phyloP scores from a whole-genome alignment of 805 yeast species.

The Lachancea lanzarotensis region DNA sequence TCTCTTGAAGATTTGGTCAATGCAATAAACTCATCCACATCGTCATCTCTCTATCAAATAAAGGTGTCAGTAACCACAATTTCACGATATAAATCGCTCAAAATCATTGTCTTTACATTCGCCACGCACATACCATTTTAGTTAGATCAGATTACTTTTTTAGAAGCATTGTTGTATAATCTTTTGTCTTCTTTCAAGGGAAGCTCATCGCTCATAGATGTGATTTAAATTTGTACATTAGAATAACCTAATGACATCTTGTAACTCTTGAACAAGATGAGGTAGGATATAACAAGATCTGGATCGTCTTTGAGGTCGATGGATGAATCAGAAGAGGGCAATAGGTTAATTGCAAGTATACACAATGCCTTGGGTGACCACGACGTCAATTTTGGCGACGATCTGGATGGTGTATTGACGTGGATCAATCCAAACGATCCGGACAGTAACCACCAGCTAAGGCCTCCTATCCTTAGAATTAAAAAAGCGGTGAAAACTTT shows the following conservation, averaged over 20 bases:
- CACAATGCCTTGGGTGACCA: conserved; percentile 7
- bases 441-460: conserved; percentile 20
- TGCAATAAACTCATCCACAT: conserved; percentile 17
- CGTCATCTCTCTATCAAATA: conserved; percentile 5
- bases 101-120: neutral
- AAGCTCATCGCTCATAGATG: neutral
- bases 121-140: neutral
- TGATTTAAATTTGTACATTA: neutral
- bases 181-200: too few species aligned
- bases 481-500: conserved; percentile 13
- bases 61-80: neutral
- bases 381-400: conserved; percentile 17
- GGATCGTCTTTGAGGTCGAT: neutral
- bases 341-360: neutral
- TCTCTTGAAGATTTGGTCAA: conserved; percentile 19
- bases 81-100: neutral
- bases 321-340: conserved; percentile 4
- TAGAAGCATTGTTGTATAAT: neutral
- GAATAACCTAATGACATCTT: neutral
- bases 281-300: neutral
- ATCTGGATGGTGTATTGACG: conserved; percentile 18
- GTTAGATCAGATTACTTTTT: neutral
- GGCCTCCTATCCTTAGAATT: conserved; percentile 24
- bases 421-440: conserved; percentile 27
- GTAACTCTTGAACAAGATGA: too few species aligned